Conservation (phyloP, 345 rosid species). For the Sonneratia caseolaris region DNA sequence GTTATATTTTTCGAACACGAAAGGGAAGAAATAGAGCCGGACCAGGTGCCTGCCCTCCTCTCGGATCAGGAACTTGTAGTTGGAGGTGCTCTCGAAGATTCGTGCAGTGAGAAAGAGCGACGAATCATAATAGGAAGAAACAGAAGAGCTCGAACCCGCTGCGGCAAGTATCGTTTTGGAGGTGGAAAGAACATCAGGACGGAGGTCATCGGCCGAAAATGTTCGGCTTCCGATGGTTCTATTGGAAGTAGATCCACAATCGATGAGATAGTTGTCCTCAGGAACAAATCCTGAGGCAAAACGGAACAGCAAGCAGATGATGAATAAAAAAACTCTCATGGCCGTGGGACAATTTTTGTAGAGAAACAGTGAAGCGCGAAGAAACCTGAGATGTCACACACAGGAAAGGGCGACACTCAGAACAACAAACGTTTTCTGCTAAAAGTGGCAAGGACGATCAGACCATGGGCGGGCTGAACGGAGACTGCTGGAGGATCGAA, state of each 20-base stretch:
- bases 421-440: neutral
- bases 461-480: too few relatives aligned
- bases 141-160: constrained; percentile 12
- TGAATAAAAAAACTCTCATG: neutral
- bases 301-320: constrained; percentile 16
- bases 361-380: neutral
- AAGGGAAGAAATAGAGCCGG: constrained; percentile 71
- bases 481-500: too few relatives aligned
- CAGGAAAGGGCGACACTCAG: neutral
- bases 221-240: neutral
- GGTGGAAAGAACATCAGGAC: constrained; percentile 17
- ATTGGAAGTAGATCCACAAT: too few relatives aligned
- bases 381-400: too few relatives aligned
- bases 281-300: constrained; percentile 39
- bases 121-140: constrained; percentile 20
- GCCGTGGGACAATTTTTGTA: constrained; percentile 4
- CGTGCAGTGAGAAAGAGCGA: constrained; percentile 49
- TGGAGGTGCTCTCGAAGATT: constrained; percentile 32
- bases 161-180: constrained; percentile 10
- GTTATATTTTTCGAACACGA: constrained; percentile 22
- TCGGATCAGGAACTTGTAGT: constrained; percentile 37
- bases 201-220: too few relatives aligned
- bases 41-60: constrained; percentile 51
- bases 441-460: neutral
- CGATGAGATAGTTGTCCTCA: constrained; percentile 38